Base-by-base conservation (phyloP, 2,329 filamentous ascomycete species). In the Coniella vitis region DNA sequence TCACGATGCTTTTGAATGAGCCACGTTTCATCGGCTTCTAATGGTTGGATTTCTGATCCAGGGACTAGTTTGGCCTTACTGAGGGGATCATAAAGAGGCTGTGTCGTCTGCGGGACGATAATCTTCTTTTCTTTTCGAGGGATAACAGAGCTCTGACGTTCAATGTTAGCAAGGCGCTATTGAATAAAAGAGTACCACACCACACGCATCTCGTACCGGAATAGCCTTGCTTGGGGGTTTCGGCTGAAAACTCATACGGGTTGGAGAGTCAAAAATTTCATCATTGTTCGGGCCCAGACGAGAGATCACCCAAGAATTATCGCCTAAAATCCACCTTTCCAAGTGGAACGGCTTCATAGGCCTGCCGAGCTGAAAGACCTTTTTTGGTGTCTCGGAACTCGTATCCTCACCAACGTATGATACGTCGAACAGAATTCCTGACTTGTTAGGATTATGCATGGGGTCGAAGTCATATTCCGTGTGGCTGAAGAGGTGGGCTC, bases 1-100 rank as follows among this genome's bases (percentile, higher is more conserved):
- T 81, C 75, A 7, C 74, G 70, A 51, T 81, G 78, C 61, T 80
- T 81, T 53, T 79, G 76, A 25, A 78, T 68, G 7, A 80, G 66
- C 78, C 78, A 81, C 19, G 65, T 63, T 49, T 72, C 71, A 57
- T 79, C 74, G 3, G 72, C 63, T 3, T 62, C 61, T 4, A 64
- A 61, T 17, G 66, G 66, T 2, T 72, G 71, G 20, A 80, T 64
- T 20, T 69, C 64, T 2, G 72, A 67, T 3, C 75, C 76, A 1
- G 76, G 68, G 29, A 69, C 66, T 19, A 82, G 66, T 7, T 64
- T 65, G 8, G 71, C 69, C 57, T 78, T 79, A 63, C 74, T 80
- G 10, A 80, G 67, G 2, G 75, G 71, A 57, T 81, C 76, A 51
- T 73, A 81, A n/a, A 81, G 68, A 7, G 71, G 70, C 48, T 78